These are phyloP conservation scores for Amanita brunnescens DNA, from an alignment of 768 basidiomycete species.

Conservation along the genomic window DNA sequence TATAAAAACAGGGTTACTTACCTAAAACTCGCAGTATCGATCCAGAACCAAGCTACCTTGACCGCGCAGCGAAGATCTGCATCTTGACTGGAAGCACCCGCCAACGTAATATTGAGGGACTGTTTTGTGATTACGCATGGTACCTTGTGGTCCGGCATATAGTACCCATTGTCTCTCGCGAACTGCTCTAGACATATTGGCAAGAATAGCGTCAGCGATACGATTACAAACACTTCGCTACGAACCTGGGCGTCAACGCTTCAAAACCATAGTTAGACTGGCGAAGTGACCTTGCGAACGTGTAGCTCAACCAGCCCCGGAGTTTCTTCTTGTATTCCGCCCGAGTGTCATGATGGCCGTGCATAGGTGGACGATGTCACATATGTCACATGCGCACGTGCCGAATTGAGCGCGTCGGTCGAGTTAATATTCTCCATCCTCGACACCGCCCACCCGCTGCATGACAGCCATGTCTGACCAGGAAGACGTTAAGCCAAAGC, in stretches of 20 bases:
- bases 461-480: constrained; percentile 31
- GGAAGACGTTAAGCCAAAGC: constrained; percentile 60
- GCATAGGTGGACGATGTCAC: too few species aligned
- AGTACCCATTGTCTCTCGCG: constrained; percentile 79
- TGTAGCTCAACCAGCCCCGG: constrained; percentile 76
- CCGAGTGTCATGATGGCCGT: too few species aligned
- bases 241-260: background rate
- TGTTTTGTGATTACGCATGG: constrained; percentile 38
- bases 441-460: background rate
- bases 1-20: constrained; percentile 16
- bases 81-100: constrained; percentile 7
- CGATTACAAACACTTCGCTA: constrained; percentile 77
- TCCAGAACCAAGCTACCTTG: constrained; percentile 74
- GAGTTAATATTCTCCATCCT: background rate
- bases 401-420: background rate
- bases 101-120: constrained; percentile 11
- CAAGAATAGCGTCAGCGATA: constrained; percentile 72
- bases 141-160: constrained; percentile 57
- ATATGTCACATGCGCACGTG: background rate
- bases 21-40: constrained; percentile 92
- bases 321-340: constrained; percentile 41
- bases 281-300: constrained; percentile 61
- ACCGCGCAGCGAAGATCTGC: constrained; percentile 65
- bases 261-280: background rate
- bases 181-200: constrained; percentile 85